Evolutionary conservation across 163 green algal species (phyloP), one percentile per base, ranked within the genome.

Genomic region (Scenedesmus sp.): DNA sequence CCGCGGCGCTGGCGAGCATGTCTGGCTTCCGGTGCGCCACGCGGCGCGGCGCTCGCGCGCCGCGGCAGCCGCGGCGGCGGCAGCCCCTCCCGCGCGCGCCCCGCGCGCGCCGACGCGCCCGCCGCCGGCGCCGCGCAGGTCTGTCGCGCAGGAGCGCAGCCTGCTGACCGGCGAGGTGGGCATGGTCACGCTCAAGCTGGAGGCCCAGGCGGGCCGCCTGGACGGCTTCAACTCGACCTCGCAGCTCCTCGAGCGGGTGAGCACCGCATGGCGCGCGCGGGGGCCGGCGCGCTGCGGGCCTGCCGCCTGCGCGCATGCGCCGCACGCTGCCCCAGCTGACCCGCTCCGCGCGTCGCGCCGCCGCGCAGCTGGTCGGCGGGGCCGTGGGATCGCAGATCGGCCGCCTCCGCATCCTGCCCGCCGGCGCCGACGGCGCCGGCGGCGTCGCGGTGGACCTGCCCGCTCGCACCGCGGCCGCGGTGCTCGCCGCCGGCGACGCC

Each of bases 91-190:
- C n/a, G n/a, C n/a, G n/a, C n/a, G n/a, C n/a, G n/a, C n/a, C n/a
- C n/a, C n/a, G n/a, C n/a, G n/a, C n/a, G n/a, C n/a, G n/a, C n/a
- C n/a, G n/a, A n/a, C n/a, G n/a, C n/a, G n/a, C n/a, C n/a, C n/a
- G n/a, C n/a, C n/a, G n/a, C n/a, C n/a, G n/a, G n/a, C n/a, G n/a
- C n/a, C n/a, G n/a, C n/a, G 39, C 69, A 77, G 56, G 74, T 36
- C 33, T 57, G 86, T 95, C 22, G 94, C 93, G 26, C 79, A 93
- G 79, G 85, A 85, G 26, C 89, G 90, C 44, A 93, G 83, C 60
- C 78, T 97, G 82, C 84, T 98, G 47, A 96, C 93, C 5, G 87
- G 94, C 71, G 87, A 98, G 84, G 80, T 91, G 79, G 94, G 94
- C 3, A 51, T 86, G 24, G 70, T 87, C 13, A 97, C 92, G 36